These are phyloP conservation scores for Solanum megistacrolobum DNA, from an alignment of 257 asterid genomes.

Conservation along the genomic window DNA sequence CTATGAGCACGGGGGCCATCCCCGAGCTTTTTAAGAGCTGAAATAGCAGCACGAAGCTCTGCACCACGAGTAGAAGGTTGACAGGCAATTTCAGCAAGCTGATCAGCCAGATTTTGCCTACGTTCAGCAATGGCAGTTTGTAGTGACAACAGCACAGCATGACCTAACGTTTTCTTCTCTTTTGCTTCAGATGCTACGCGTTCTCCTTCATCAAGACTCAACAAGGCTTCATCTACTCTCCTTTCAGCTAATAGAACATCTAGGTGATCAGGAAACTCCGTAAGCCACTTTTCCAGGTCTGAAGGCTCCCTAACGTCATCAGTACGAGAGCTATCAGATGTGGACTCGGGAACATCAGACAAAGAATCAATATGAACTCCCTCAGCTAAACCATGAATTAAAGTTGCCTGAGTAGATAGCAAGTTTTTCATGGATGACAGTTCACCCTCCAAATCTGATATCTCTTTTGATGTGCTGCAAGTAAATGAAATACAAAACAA, in stretches of 20 bases:
- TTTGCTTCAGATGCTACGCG: constrained; percentile 56
- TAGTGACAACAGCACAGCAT: constrained; percentile 38
- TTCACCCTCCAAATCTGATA: constrained; percentile 97
- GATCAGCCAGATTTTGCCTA: constrained; percentile 86
- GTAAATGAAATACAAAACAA: constrained; percentile 1
- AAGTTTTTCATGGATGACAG: constrained; percentile 94
- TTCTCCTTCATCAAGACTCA: constrained; percentile 87
- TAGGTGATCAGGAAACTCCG: constrained; percentile 84
- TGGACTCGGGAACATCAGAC: constrained; percentile 42
- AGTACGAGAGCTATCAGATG: constrained; percentile 27
- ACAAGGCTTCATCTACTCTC: constrained; percentile 92
- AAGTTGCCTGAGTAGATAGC: constrained; percentile 91
- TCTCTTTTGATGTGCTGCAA: constrained; percentile 95
- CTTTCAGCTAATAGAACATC: constrained; percentile 94
- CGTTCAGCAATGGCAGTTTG: constrained; percentile 65
- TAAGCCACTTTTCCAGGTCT: constrained; percentile 68
- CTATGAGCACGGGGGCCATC: constrained; percentile 97
- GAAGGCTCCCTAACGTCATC: constrained; percentile 59
- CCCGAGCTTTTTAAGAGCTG: constrained; percentile 90
- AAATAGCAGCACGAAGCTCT: constrained; percentile 92
- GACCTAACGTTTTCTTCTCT: constrained; percentile 42
- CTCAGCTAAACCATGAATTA: constrained; percentile 87
- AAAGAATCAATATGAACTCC: constrained; percentile 74
- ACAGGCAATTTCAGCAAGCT: constrained; percentile 94
- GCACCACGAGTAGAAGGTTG: constrained; percentile 93